A percentile compares a stretch with the other conserved stretches of the same genome.
Evolutionary conservation across 2,329 filamentous ascomycete species (phyloP).

Genomic region (Sporothrix mexicana): DNA sequence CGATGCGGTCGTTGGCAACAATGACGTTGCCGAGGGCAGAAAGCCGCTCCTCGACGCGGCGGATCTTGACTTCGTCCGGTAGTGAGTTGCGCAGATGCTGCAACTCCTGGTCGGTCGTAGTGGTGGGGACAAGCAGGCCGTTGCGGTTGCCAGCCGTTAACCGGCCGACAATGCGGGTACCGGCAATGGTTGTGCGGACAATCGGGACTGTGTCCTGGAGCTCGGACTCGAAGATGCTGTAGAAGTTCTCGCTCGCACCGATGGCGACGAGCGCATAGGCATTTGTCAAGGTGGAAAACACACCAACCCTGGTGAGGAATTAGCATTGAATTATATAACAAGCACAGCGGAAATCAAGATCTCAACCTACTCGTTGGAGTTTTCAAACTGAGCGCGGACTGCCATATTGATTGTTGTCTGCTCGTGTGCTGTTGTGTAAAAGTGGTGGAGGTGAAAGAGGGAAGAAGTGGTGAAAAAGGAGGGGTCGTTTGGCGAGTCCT

Average conservation of each 20-base stretch:
- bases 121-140: constrained; percentile 93
- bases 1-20: constrained; percentile 94
- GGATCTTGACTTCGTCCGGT: constrained; percentile 89
- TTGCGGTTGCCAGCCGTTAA: constrained; percentile 97
- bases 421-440: constrained; percentile 11
- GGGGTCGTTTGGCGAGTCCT: constrained; percentile 15
- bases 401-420: constrained; percentile 57
- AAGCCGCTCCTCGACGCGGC: constrained; percentile 95
- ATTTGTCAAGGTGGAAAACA: constrained; percentile 96
- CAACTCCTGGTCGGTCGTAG: constrained; percentile 96
- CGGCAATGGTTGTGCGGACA: constrained; percentile 94
- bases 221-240: constrained; percentile 98
- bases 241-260: constrained; percentile 98
- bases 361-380: constrained; percentile 80
- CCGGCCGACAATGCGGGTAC: constrained; percentile 93
- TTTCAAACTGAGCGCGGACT: constrained; percentile 79
- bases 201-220: constrained; percentile 97
- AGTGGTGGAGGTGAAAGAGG: not conserved
- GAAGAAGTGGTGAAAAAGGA: constrained; percentile 8
- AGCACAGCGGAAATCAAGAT: not conserved
- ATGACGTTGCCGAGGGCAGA: constrained; percentile 97
- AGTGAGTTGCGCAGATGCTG: constrained; percentile 96
- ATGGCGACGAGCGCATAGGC: constrained; percentile 94
- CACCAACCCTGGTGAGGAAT: constrained; percentile 73
- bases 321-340: not conserved